These are phyloP conservation scores for Pachyrhizus erosus DNA, from an alignment of 306 rosid species.

Conservation along the genomic window DNA sequence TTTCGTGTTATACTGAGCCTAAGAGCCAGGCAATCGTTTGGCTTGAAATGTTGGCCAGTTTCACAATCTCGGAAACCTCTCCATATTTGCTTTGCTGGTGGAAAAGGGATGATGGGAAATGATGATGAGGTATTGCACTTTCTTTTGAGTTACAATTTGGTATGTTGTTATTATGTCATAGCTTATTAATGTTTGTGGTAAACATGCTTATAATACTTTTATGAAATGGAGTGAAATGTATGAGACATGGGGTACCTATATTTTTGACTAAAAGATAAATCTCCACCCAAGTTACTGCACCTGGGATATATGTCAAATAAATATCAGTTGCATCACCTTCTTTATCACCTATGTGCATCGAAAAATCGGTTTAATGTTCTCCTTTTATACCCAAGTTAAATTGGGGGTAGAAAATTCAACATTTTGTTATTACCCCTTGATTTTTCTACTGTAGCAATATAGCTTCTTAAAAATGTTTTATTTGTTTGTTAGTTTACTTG, in stretches of 20 bases:
- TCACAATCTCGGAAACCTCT: constrained; percentile 43
- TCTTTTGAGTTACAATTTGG: constrained; percentile 5
- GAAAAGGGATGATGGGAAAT: constrained; percentile 55
- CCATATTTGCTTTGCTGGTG: constrained; percentile 58
- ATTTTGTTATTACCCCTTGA: background rate
- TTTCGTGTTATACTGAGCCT: background rate
- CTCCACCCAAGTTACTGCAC: background rate
- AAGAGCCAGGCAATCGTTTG: constrained; percentile 28
- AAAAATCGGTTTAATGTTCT: background rate
- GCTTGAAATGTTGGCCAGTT: constrained; percentile 31
- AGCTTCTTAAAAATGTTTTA: background rate
- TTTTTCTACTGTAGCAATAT: background rate
- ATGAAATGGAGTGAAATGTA: constrained; percentile 5
- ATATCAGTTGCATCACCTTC: constrained; percentile 3
- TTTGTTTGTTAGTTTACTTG: background rate
- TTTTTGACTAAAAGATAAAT: background rate
- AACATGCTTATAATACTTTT: background rate
- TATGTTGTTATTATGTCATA: background rate
- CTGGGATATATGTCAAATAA: background rate
- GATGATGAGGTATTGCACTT: constrained; percentile 57
- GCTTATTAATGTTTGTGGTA: background rate
- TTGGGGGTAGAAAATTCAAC: constrained; percentile 7
- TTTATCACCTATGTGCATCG: background rate
- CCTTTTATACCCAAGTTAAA: background rate
- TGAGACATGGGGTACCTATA: background rate